Percentiles rank a stretch among this genome's conserved stretches.
These are phyloP conservation scores for Penicillium frequentans DNA, from an alignment of 2,329 filamentous ascomycete genomes.

Conservation along the genomic window DNA sequence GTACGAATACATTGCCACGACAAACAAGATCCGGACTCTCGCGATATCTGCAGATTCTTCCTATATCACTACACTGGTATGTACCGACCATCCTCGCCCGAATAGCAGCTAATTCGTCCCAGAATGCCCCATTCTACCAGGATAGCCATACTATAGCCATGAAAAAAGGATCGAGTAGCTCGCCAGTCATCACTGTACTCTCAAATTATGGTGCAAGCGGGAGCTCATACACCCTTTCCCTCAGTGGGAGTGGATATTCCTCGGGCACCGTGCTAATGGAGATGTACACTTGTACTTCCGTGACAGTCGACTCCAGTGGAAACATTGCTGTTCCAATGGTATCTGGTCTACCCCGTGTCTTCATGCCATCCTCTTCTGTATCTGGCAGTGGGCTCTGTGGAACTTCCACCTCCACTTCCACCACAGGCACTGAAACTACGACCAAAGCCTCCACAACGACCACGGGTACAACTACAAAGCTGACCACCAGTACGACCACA, in stretches of 20 bases:
- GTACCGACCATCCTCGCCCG: background rate
- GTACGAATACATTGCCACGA: conserved; percentile 49
- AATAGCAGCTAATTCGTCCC: conserved; percentile 29
- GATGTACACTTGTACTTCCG: conserved; percentile 40
- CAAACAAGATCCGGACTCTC: conserved; percentile 54
- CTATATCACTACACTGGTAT: conserved; percentile 27
- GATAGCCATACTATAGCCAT: conserved; percentile 47
- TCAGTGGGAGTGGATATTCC: conserved; percentile 23
- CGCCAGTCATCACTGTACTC: conserved; percentile 43
- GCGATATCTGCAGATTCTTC: conserved; percentile 38
- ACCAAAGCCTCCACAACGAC: background rate
- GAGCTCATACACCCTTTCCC: conserved; percentile 21
- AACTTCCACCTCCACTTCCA: conserved; percentile 5
- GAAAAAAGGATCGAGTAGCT: conserved; percentile 43
- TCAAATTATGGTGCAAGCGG: conserved; percentile 41
- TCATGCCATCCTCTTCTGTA: conserved; percentile 18
- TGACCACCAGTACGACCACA: background rate
- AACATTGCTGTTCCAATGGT: conserved; percentile 46
- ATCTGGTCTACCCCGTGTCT: conserved; percentile 44
- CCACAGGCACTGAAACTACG: conserved; percentile 3
- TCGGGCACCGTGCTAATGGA: conserved; percentile 27
- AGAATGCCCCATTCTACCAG: conserved; percentile 45
- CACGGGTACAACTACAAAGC: background rate
- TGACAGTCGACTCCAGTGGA: conserved; percentile 46
- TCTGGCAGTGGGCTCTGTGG: conserved; percentile 11